phyloP scores from a whole-genome alignment of 108 stramenopile species.

The Cyclotella cryptica region DNA sequence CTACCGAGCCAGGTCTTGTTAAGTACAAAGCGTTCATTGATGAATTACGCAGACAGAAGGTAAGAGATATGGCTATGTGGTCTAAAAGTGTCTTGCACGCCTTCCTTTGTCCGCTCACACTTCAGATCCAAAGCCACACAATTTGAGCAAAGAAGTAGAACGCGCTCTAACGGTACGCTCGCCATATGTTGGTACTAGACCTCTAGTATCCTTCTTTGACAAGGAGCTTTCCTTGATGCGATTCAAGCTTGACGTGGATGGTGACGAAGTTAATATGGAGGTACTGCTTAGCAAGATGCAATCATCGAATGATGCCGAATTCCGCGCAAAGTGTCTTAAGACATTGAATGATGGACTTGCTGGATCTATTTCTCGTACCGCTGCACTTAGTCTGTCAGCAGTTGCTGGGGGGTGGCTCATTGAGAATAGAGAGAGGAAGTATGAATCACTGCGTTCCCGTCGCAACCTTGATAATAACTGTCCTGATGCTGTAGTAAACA shows the following conservation, averaged over 20 bases:
- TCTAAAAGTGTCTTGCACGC: too few species aligned
- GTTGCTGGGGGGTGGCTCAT: slow-evolving; percentile 55
- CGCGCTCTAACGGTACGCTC: slow-evolving; percentile 52
- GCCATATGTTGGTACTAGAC: slow-evolving; percentile 48
- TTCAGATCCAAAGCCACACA: slow-evolving; percentile 53
- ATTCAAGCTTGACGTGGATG: slow-evolving; percentile 39
- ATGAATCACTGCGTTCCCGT: slow-evolving; percentile 38
- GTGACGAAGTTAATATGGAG: slow-evolving; percentile 51
- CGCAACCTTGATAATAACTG: slow-evolving; percentile 60
- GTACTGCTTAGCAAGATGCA: slow-evolving; percentile 46
- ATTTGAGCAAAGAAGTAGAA: slow-evolving; percentile 56
- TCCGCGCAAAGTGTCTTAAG: slow-evolving; percentile 47
- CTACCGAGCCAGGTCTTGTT: slow-evolving; percentile 15
- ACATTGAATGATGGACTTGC: slow-evolving; percentile 46
- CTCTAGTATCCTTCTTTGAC: slow-evolving; percentile 50
- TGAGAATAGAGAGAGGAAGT: slow-evolving; percentile 58
- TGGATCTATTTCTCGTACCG: slow-evolving; percentile 39
- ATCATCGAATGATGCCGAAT: slow-evolving; percentile 47
- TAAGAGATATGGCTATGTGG: too few species aligned
- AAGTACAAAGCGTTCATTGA: slow-evolving; percentile 49
- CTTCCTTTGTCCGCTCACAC: too few species aligned
- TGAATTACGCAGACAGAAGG: slow-evolving; percentile 42
- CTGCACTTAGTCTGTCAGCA: slow-evolving; percentile 38
- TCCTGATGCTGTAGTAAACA: slow-evolving; percentile 53
- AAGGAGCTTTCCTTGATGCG: slow-evolving; percentile 53